A percentile compares a stretch with the other conserved stretches of the same genome.
phyloP scores from a whole-genome alignment of 495 filamentous ascomycete species.

The Neurospora discreta region DNA sequence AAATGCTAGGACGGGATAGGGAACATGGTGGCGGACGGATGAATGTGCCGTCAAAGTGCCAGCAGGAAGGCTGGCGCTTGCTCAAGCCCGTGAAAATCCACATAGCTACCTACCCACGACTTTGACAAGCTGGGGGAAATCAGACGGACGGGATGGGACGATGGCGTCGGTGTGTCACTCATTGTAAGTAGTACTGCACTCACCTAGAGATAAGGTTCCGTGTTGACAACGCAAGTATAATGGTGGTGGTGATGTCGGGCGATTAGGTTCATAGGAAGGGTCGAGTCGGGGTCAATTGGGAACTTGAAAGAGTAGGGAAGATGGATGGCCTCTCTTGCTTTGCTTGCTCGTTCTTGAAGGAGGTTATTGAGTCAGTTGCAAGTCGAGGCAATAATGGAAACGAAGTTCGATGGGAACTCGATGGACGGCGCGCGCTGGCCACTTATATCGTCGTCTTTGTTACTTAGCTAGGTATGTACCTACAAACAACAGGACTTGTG shows the following conservation, averaged over 20 bases:
- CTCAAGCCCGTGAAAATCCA: neutral
- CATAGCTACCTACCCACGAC: no score
- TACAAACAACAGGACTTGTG: neutral
- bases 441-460: constrained; percentile 16
- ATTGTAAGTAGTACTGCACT: neutral
- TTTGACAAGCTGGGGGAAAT: neutral
- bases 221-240: neutral
- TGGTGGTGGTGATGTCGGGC: neutral
- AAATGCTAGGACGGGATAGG: neutral
- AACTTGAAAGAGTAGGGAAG: neutral
- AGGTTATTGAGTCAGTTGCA: neutral
- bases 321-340: no score
- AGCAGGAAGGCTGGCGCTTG: neutral
- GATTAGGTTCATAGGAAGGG: neutral
- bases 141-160: neutral
- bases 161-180: neutral
- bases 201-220: neutral
- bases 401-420: constrained; percentile 1
- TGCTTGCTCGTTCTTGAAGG: neutral
- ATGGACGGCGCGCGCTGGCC: constrained; percentile 10
- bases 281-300: constrained; percentile 6
- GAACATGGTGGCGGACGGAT: neutral
- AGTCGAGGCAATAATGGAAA: constrained; percentile 1
- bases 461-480: no score
- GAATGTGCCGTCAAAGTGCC: neutral